Base-by-base conservation (phyloP, 768 basidiomycete genomes). In the Hemileccinum impolitum region DNA sequence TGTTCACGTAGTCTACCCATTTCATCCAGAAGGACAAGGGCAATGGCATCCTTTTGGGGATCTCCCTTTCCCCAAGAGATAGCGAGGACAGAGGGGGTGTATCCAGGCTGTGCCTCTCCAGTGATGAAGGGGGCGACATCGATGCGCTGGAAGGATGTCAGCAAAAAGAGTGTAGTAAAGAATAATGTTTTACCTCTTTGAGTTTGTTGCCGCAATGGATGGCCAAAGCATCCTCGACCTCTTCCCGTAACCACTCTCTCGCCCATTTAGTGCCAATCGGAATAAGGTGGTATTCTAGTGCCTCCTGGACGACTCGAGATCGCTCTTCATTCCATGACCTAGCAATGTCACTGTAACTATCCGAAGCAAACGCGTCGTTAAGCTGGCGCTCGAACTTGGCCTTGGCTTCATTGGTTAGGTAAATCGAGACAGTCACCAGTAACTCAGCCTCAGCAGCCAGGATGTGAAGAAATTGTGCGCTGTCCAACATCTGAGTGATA, bases 11-110 rank as follows among this genome's bases (percentile, higher is more conserved):
- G 75, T 41, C 90, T 86, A 15, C 96, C 95, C 39, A 84, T 84
- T 53, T 90, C 82, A 60, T 97, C 94, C 39, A 97, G 63, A 71
- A 84, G 90, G 49, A 94, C 87, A 35, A 92, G 72, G 18, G 84
- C 80, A 47, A 97, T 87, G 7, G 86, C 84, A 66, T 99, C 95
- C 60, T 88, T 89, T 59, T 87, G 84, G 34, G 92, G 90, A 58
- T 96, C 94, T 32, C 96, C 96, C 69, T 90, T 87, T 32, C 96
- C 96, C 85, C 92, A 94, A 7, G 94, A 95, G 48, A 95, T 68
- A 3, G 94, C 90, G 36, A 99, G 77, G 18, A 98, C 92, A 18
- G 85, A 76, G 41, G 94, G 69, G 35, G 79, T 72, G 61, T 90
- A 81, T 12, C 90, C 93, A 45, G 75, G 70, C 48, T 80, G 82